Conservation (phyloP, 805 yeast genomes). For the Suhomyces faveliae region DNA sequence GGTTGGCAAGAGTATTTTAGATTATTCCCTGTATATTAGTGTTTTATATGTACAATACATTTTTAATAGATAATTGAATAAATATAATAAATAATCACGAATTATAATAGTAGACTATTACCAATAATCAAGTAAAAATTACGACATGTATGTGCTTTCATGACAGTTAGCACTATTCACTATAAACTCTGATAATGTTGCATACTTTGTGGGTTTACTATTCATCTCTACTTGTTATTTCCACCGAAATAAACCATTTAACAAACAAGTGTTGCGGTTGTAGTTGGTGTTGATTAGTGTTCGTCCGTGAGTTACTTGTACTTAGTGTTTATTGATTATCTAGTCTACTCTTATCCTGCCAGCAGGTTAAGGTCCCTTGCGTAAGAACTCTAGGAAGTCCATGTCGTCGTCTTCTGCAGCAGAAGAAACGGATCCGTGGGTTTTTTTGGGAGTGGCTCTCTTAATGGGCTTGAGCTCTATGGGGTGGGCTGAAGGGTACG, state of each 20-base stretch:
- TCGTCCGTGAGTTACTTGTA: background rate
- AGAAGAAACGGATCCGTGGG: background rate
- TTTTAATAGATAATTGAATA: background rate
- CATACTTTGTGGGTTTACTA: no score
- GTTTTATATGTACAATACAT: conserved; percentile 9
- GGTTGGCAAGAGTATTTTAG: background rate
- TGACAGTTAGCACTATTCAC: no score
- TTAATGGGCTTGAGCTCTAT: conserved; percentile 12
- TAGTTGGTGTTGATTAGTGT: no score
- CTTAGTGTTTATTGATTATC: background rate
- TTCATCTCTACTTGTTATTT: no score
- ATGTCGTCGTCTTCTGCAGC: conserved; percentile 33
- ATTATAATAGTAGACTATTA: no score
- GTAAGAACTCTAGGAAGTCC: conserved; percentile 48
- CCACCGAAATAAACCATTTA: no score
- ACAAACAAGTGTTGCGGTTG: no score
- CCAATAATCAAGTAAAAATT: no score
- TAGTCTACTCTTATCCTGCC: background rate
- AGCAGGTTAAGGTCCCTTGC: conserved; percentile 34
- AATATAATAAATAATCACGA: background rate
- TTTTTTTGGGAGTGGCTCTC: conserved; percentile 1
- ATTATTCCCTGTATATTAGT: conserved; percentile 11
- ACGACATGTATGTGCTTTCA: no score
- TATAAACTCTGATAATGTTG: no score
- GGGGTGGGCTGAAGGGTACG: background rate